A percentile compares a stretch with the other conserved stretches of the same genome.
phyloP scores from a whole-genome alignment of 1,139 yeast genomes.

The Maudiozyma humilis region DNA sequence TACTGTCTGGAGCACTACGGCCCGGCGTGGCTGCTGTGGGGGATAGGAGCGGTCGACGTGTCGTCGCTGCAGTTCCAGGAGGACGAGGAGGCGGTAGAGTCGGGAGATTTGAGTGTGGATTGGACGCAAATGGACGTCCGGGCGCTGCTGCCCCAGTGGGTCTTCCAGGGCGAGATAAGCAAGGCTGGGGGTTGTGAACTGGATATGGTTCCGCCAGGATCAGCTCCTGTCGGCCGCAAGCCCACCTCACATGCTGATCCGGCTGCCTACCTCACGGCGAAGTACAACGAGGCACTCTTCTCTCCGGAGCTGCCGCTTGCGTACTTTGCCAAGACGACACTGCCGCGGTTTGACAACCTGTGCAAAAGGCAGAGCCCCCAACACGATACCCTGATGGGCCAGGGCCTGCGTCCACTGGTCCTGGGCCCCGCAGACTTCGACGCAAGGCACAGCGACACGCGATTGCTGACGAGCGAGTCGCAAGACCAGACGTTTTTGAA shows the following conservation, averaged over 20 bases:
- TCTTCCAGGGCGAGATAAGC: neutral
- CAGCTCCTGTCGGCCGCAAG: neutral
- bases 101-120: neutral
- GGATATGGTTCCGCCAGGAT: slow-evolving; percentile 9
- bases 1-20: neutral
- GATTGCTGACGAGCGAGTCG: neutral
- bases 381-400: slow-evolving; percentile 11
- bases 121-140: neutral
- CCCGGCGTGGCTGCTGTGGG: neutral
- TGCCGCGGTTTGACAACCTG: slow-evolving; percentile 23
- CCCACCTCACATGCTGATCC: slow-evolving; percentile 12
- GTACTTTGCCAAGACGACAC: slow-evolving; percentile 28
- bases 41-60: neutral
- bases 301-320: slow-evolving; percentile 23
- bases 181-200: slow-evolving; percentile 7
- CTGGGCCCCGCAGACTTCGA: slow-evolving; percentile 21
- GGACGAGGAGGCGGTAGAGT: neutral
- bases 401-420: slow-evolving; percentile 11
- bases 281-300: slow-evolving; percentile 26
- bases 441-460: slow-evolving; percentile 14
- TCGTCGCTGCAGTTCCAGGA: neutral
- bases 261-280: slow-evolving; percentile 16
- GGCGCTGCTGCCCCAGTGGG: neutral
- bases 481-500: neutral
- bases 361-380: slow-evolving; percentile 13